Evolutionary conservation across 371 early-diverging fungal genomes (phyloP).

Genomic region (Mucor plumbeus): DNA sequence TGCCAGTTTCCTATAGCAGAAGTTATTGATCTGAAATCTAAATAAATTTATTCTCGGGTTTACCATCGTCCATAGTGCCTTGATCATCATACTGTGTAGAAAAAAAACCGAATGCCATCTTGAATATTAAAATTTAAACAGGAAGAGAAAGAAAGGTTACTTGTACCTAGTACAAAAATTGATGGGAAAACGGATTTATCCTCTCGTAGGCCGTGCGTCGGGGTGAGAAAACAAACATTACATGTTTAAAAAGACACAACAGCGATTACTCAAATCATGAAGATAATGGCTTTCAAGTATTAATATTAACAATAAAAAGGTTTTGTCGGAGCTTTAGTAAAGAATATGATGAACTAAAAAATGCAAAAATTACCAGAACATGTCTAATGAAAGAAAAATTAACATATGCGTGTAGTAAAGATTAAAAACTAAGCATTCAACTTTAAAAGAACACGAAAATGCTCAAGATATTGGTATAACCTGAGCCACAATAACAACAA

Average conservation of each 20-base stretch:
- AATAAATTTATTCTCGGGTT: slow-evolving; percentile 2
- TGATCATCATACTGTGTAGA: slow-evolving; percentile 48
- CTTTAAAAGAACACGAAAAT: no score
- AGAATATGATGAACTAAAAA: not conserved
- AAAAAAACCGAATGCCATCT: slow-evolving; percentile 56
- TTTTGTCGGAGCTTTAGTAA: not conserved
- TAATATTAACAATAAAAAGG: not conserved
- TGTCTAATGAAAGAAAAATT: no score
- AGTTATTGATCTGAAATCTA: not conserved
- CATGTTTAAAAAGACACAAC: not conserved
- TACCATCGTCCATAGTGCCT: slow-evolving; percentile 58
- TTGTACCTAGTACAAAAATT: not conserved
- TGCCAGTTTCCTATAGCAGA: slow-evolving; percentile 44
- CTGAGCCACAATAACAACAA: not conserved
- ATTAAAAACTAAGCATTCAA: no score
- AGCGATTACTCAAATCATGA: not conserved
- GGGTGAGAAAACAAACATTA: not conserved
- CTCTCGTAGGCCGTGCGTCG: not conserved
- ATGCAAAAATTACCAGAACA: no score
- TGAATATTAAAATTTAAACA: not conserved
- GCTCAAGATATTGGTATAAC: not conserved
- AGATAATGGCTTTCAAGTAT: not conserved
- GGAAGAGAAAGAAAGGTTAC: not conserved
- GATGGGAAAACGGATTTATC: slow-evolving; percentile 5
- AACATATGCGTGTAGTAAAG: no score